phyloP scores from a whole-genome alignment of 2,329 filamentous ascomycete species.

The Berkeleyomyces basicola region DNA sequence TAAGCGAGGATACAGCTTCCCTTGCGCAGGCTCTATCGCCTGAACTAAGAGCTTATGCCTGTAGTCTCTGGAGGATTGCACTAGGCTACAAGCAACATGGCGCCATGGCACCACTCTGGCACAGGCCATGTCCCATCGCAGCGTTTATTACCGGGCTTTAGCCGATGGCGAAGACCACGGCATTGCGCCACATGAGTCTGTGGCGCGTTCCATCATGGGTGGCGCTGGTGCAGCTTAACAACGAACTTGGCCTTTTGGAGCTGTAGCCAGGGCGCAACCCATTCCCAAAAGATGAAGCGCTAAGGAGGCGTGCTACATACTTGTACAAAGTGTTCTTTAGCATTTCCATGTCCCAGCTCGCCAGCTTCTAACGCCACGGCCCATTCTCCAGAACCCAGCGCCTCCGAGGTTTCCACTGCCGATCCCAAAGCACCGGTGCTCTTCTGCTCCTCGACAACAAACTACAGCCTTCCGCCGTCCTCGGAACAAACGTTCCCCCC shows the following conservation, averaged over 20 bases:
- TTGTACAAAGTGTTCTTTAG: neutral
- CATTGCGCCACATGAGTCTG: neutral
- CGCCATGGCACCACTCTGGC: neutral
- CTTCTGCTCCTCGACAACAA: neutral
- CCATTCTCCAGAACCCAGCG: neutral
- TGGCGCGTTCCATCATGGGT: neutral
- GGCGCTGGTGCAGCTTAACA: slow-evolving; percentile 4
- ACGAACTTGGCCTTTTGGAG: slow-evolving; percentile 11
- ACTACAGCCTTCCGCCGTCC: neutral
- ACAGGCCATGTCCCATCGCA: neutral
- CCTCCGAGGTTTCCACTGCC: neutral
- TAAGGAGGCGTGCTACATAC: neutral
- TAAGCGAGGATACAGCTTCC: neutral
- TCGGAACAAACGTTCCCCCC: neutral
- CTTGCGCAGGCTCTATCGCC: neutral
- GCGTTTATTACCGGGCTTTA: no score
- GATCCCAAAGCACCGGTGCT: neutral
- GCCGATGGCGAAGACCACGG: no score
- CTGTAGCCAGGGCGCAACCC: neutral
- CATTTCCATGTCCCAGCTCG: neutral
- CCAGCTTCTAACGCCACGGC: neutral
- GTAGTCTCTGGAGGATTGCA: neutral
- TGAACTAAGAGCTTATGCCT: no score
- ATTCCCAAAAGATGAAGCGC: neutral
- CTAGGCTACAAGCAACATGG: neutral